These are phyloP conservation scores for Calendula officinalis DNA, from an alignment of 129 eudicot species.

Conservation along the genomic window DNA sequence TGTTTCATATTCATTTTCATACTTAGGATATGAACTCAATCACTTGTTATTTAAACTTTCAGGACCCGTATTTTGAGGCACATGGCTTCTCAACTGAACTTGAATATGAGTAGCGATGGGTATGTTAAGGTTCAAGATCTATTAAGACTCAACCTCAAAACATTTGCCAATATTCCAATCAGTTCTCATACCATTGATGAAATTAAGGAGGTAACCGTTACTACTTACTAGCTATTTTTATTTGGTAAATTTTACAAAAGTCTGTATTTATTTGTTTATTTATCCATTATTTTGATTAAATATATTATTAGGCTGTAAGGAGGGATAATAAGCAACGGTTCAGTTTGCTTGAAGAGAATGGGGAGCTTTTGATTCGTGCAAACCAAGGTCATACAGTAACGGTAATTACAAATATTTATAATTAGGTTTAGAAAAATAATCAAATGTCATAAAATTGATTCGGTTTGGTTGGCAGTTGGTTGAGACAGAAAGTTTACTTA, in stretches of 20 bases:
- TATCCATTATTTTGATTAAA: not conserved
- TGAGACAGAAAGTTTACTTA: constrained; percentile 75
- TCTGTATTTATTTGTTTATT: not conserved
- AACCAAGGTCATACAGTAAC: constrained; percentile 88
- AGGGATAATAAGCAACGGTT: constrained; percentile 90
- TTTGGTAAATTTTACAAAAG: not conserved
- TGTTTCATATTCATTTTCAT: constrained; percentile 8
- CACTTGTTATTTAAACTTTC: constrained; percentile 8
- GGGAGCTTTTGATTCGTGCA: constrained; percentile 87
- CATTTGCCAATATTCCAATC: constrained; percentile 69
- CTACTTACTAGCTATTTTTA: not conserved
- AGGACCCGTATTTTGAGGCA: constrained; percentile 91
- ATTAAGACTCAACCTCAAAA: constrained; percentile 65
- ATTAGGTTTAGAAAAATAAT: constrained; percentile 11
- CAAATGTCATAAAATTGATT: not conserved
- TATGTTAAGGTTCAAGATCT: constrained; percentile 85
- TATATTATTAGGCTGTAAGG: constrained; percentile 64
- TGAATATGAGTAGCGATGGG: constrained; percentile 84
- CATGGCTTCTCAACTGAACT: constrained; percentile 68
- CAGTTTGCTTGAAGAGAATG: constrained; percentile 86
- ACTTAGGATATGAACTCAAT: constrained; percentile 3
- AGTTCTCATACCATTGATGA: constrained; percentile 72
- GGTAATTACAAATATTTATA: constrained; percentile 41
- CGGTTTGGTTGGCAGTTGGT: constrained; percentile 57
- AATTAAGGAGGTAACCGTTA: constrained; percentile 60